Base-by-base conservation (phyloP, 2,329 filamentous ascomycete genomes). In the Daldinia sp. region DNA sequence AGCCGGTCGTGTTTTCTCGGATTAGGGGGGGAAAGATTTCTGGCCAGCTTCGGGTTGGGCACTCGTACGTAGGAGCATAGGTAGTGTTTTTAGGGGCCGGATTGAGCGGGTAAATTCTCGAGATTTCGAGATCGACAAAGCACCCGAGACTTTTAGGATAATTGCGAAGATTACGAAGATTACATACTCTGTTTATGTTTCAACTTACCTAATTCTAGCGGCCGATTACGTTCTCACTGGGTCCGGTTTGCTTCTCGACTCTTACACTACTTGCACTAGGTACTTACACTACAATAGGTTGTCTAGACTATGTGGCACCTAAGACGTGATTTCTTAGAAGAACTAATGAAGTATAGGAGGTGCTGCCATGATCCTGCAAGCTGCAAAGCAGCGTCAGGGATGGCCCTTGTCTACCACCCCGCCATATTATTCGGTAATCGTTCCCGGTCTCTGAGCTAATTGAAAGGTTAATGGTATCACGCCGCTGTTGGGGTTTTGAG, bases 91-190 rank as follows among this genome's bases (percentile, higher is more conserved):
- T 45, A n/a, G 37, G 32, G 34, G 9, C 34, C 54, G 61, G 64
- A 64, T 59, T 59, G 37, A 54, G 34, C 64, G 64, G 64, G 64
- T 67, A 67, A 67, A 67, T 67, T 61, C 57, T 61, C 57, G 61
- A 64, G 13, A 58, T 37, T 61, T 67, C 64, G 32, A 59, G 61
- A 67, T 67, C 61, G 64, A 61, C 64, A 61, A 66, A 54, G 35
- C 29, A 58, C 32, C 49, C 32, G 43, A 51, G 29, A 47, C 37
- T n/a, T n/a, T n/a, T n/a, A n/a, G n/a, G n/a, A n/a, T n/a, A n/a
- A n/a, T n/a, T 21, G 34, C 29, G 30, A 50, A 41, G 15, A 39
- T 15, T 29, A 7, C 8, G 10, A 41, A 23, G 39, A 43, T 43
- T 43, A n/a, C n/a, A n/a, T n/a, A 49, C 32, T 29, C 41, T 25